Conservation (phyloP, 192 early-diverging fungal genomes). For the Geranomyces michiganensis region DNA sequence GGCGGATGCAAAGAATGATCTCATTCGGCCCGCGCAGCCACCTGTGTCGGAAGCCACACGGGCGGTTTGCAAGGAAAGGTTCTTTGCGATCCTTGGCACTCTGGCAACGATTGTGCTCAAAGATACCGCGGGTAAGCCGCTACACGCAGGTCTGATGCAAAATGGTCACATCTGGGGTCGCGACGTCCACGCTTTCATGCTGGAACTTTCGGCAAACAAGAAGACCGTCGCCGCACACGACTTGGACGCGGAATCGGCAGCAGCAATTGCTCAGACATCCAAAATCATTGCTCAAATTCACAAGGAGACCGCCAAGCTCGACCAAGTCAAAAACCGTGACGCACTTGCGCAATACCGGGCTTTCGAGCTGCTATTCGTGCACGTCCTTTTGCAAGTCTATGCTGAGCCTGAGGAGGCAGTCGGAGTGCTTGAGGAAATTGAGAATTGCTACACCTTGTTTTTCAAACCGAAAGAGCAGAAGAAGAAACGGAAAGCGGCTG, state of each 20-base stretch:
- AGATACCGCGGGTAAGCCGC: constrained; percentile 35
- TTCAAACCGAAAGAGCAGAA: constrained; percentile 52
- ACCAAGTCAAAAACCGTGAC: constrained; percentile 32
- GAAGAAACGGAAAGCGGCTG: constrained; percentile 15
- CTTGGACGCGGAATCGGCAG: constrained; percentile 44
- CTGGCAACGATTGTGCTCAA: constrained; percentile 59
- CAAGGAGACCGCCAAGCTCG: constrained; percentile 14
- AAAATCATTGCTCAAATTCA: constrained; percentile 45
- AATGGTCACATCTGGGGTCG: constrained; percentile 66
- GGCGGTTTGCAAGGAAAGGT: constrained; percentile 62
- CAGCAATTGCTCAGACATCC: constrained; percentile 45
- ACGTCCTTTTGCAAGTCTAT: constrained; percentile 67
- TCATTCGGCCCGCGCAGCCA: constrained; percentile 51
- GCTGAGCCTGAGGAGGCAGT: constrained; percentile 67
- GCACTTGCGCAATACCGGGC: constrained; percentile 61
- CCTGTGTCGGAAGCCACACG: constrained; percentile 58
- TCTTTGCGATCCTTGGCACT: constrained; percentile 72
- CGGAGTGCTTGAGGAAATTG: constrained; percentile 69
- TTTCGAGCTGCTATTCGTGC: constrained; percentile 74
- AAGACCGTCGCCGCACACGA: constrained; percentile 14
- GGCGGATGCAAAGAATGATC: constrained; percentile 43
- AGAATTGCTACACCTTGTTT: constrained; percentile 73
- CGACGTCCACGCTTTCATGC: constrained; percentile 53
- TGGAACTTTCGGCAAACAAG: constrained; percentile 40
- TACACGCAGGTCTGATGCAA: constrained; percentile 52